These are phyloP conservation scores for Colletotrichum cuscutae DNA, from an alignment of 2,329 filamentous ascomycete species.

Conservation along the genomic window DNA sequence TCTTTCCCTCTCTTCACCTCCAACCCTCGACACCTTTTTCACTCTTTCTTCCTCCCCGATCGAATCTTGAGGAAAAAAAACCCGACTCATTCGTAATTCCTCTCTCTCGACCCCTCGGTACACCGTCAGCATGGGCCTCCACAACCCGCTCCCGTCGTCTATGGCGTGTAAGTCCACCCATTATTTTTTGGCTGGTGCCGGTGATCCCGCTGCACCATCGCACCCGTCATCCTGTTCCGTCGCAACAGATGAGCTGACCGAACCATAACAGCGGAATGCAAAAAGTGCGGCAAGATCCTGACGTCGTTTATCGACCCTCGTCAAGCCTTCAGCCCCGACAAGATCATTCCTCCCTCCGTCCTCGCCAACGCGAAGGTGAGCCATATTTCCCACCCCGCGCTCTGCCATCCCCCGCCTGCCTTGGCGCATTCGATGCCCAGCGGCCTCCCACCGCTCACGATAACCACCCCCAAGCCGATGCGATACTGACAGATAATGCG, in stretches of 20 bases:
- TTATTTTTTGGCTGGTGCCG: conserved; percentile 23
- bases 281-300: conserved; percentile 96
- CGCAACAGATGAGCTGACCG: conserved; percentile 19
- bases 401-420: conserved; percentile 13
- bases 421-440: conserved; percentile 12
- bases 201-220: conserved; percentile 36
- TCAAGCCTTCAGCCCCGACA: conserved; percentile 94
- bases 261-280: conserved; percentile 83
- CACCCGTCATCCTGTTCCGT: conserved; percentile 19
- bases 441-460: conserved; percentile 1
- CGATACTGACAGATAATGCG: conserved; percentile 23
- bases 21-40: not conserved
- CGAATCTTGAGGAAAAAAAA: not conserved
- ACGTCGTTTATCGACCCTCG: conserved; percentile 93
- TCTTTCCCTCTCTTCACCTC: not conserved
- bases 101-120: conserved; percentile 12
- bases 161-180: conserved; percentile 69
- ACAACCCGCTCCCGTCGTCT: conserved; percentile 74
- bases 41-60: not conserved
- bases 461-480: not conserved
- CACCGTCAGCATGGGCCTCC: conserved; percentile 65
- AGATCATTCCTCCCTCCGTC: conserved; percentile 92
- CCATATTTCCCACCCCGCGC: conserved; percentile 29
- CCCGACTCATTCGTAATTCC: not conserved
- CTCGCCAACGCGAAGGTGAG: conserved; percentile 89